These are phyloP conservation scores for Ogataea dorogensis DNA, from an alignment of 805 yeast genomes.

Conservation along the genomic window DNA sequence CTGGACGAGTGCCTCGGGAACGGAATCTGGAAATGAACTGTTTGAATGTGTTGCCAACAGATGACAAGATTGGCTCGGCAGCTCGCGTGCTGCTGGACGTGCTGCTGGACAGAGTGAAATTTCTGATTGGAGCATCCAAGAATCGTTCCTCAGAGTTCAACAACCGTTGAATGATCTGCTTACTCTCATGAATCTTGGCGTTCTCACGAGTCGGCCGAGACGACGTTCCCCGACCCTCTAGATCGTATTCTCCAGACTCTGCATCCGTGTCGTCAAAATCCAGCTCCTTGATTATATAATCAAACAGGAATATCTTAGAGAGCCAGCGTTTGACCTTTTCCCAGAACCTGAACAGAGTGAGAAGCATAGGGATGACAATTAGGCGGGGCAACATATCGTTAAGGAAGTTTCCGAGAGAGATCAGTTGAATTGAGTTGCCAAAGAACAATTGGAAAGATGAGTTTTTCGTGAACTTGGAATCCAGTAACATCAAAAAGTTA, in stretches of 20 bases:
- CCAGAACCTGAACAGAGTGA: slow-evolving; percentile 66
- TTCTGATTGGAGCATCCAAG: slow-evolving; percentile 16
- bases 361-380: slow-evolving; percentile 63
- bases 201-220: slow-evolving; percentile 19
- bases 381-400: slow-evolving; percentile 77
- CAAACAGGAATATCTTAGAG: slow-evolving; percentile 30
- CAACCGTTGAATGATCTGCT: slow-evolving; percentile 27
- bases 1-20: slow-evolving; percentile 2
- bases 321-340: slow-evolving; percentile 49
- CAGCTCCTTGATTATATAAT: slow-evolving; percentile 32
- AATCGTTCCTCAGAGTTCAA: slow-evolving; percentile 16
- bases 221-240: slow-evolving; percentile 16
- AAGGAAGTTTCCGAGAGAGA: slow-evolving; percentile 69
- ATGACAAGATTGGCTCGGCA: slow-evolving; percentile 1
- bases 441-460: slow-evolving; percentile 68
- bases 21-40: slow-evolving; percentile 4
- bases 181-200: slow-evolving; percentile 28
- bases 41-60: slow-evolving; percentile 1
- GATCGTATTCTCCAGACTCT: slow-evolving; percentile 8
- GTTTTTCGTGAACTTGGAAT: slow-evolving; percentile 30
- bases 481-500: slow-evolving; percentile 68
- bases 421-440: slow-evolving; percentile 71
- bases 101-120: slow-evolving; percentile 20
- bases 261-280: slow-evolving; percentile 25
- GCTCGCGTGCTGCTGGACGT: slow-evolving; percentile 8